These are phyloP conservation scores for Cystofilobasidium bisporidii DNA, from an alignment of 768 basidiomycete genomes.

Conservation along the genomic window DNA sequence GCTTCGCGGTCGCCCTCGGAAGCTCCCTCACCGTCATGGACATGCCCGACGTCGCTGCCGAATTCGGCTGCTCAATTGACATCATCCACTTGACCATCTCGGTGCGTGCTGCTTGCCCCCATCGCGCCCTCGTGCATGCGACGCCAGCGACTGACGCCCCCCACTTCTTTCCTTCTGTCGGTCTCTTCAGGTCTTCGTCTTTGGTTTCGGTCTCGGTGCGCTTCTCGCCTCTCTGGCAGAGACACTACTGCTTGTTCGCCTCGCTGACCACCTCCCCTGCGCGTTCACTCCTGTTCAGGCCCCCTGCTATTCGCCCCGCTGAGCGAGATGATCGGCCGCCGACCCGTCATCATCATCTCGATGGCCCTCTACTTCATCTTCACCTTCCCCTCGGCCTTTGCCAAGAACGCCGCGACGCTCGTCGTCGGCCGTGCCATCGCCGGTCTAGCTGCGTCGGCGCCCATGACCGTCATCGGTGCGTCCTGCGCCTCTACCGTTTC, in stretches of 20 bases:
- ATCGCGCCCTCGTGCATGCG: not conserved
- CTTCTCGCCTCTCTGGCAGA: no score
- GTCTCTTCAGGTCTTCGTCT: conserved; percentile 14
- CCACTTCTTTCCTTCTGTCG: not conserved
- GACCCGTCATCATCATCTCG: conserved; percentile 33
- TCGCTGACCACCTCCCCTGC: no score
- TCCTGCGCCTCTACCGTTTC: no score
- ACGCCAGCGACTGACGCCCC: not conserved
- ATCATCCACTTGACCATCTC: conserved; percentile 19
- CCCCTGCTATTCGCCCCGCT: conserved; percentile 38
- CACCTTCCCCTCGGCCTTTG: conserved; percentile 38
- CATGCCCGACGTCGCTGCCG: conserved; percentile 26
- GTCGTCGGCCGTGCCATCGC: conserved; percentile 37
- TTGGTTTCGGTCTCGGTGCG: conserved; percentile 32
- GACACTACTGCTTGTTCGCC: no score
- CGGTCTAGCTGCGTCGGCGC: conserved; percentile 35
- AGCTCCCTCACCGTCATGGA: conserved; percentile 33
- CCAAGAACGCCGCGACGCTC: conserved; percentile 34
- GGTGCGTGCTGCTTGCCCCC: not conserved
- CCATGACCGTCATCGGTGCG: conserved; percentile 31
- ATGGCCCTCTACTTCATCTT: conserved; percentile 37
- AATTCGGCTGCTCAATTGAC: conserved; percentile 28
- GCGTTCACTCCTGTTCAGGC: conserved; percentile 17
- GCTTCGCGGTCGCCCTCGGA: conserved; percentile 33
- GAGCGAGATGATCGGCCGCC: conserved; percentile 36